These are phyloP conservation scores for Hanseniaspora uvarum DNA, from an alignment of 1,139 yeast species.

Conservation along the genomic window DNA sequence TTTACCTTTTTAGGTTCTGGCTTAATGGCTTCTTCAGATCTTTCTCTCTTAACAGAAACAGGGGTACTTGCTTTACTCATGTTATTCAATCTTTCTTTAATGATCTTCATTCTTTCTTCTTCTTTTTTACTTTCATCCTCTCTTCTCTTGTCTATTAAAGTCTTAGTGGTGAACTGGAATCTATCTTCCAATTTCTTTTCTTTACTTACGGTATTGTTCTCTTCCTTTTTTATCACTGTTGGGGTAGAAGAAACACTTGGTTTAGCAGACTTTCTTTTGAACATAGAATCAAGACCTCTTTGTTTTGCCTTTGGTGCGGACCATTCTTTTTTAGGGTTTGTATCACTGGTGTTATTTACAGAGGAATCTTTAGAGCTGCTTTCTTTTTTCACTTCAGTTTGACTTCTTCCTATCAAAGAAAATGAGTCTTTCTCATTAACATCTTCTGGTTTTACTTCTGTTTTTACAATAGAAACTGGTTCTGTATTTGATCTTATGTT, in stretches of 20 bases:
- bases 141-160: conserved; percentile 29
- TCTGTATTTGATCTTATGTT: background rate
- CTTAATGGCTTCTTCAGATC: conserved; percentile 9
- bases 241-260: background rate
- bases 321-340: conserved; percentile 8
- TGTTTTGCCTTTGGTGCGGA: conserved; percentile 11
- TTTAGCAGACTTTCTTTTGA: background rate
- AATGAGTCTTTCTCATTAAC: background rate
- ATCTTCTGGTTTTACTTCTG: background rate
- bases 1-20: conserved; percentile 21
- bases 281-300: conserved; percentile 15
- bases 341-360: background rate
- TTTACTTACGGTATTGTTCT: background rate
- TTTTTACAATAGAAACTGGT: background rate
- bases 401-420: background rate
- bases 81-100: conserved; percentile 26
- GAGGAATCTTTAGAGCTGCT: background rate
- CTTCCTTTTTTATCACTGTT: background rate
- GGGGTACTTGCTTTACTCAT: conserved; percentile 24
- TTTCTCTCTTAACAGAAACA: conserved; percentile 1
- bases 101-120: conserved; percentile 27
- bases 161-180: conserved; percentile 27
- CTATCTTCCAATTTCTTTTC: conserved; percentile 7
- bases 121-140: conserved; percentile 30
- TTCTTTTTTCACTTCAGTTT: background rate